Evolutionary conservation across 371 early-diverging fungal species (phyloP), one percentile per base, ranked within the genome.

Genomic region (Rhizopus arrhizus): DNA sequence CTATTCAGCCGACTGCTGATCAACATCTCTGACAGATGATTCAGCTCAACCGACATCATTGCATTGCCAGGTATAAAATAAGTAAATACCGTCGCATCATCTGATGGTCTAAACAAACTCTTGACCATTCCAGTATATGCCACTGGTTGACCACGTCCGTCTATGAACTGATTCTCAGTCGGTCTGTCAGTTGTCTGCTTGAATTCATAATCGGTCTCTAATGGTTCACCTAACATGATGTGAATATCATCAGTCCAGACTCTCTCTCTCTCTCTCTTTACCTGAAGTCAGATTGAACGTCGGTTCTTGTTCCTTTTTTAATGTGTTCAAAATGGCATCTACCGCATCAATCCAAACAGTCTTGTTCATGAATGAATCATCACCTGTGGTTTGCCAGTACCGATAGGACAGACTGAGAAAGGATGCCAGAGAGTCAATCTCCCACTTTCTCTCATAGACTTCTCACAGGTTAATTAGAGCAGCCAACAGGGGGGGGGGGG

Each of bases 1-100:
- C 45, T 32, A 10, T 54, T 32, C 55, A 31, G 34, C n/a, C 43
- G 11, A 43, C 43, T 15, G 32, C 16, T 32, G 12, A 22, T 28
- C 8, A 79, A 41, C 36, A 79, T 22, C 36, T 66, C 58, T 31
- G 73, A 80, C 32, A 70, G 28, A 53, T 74, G 70, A 31, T 36
- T 56, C 28, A 89, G 67, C 65, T 87, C 89, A 2, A 85, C 86
- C 2, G 85, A 74, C 3, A 85, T 64, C 73, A 86, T 85, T 4
- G 88, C 88, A 56, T 89, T 89, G n/a, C 85, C 82, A 5, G 89
- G 88, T 22, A 87, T 75, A 42, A 82, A 77, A 62, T 86, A 87
- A 1, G 87, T 85, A 57, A 81, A 82, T 1, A 80, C 72, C 9
- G 83, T 79, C 0, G 85, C 80, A 64, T 88, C 89, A 64, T 89